Evolutionary conservation across 2,329 filamentous ascomycete species (phyloP).

Genomic region (Colletotrichum musicola): DNA sequence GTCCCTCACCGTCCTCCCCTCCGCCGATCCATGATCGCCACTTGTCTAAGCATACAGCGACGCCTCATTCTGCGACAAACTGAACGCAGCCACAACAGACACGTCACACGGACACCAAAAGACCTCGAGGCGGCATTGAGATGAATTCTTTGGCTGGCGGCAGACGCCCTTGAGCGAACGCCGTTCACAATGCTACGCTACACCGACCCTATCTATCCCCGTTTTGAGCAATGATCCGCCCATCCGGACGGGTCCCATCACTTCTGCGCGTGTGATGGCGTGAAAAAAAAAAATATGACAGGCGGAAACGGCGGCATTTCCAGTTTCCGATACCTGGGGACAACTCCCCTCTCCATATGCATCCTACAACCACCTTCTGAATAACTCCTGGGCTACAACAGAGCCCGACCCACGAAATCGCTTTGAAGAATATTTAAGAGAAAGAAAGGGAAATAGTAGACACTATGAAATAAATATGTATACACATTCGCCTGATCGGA

Average conservation of each 20-base stretch:
- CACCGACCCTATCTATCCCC: slow-evolving; percentile 1
- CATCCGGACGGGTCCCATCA: background rate
- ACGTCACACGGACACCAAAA: slow-evolving; percentile 3
- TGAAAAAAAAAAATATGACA: slow-evolving; percentile 9
- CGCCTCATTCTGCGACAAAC: slow-evolving; percentile 1
- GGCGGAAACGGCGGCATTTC: slow-evolving; percentile 28
- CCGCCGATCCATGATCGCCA: slow-evolving; percentile 3
- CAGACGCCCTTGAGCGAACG: background rate
- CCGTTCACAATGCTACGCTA: slow-evolving; percentile 24
- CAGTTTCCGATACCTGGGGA: background rate
- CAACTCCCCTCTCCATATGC: background rate
- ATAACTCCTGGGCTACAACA: slow-evolving; percentile 19
- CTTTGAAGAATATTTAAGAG: slow-evolving; percentile 1
- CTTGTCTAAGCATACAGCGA: background rate
- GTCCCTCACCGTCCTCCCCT: background rate
- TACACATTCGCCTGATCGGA: slow-evolving; percentile 18
- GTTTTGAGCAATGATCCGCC: slow-evolving; percentile 24
- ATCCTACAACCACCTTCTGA: background rate
- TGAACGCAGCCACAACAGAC: background rate
- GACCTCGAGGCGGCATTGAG: background rate
- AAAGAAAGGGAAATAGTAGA: slow-evolving; percentile 20
- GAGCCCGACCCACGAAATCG: slow-evolving; percentile 2
- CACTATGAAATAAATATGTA: slow-evolving; percentile 30
- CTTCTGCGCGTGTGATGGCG: slow-evolving; percentile 3
- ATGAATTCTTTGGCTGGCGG: background rate